Conservation (phyloP, 2,329 filamentous ascomycete genomes). For the Ascochyta clinopodiicola region DNA sequence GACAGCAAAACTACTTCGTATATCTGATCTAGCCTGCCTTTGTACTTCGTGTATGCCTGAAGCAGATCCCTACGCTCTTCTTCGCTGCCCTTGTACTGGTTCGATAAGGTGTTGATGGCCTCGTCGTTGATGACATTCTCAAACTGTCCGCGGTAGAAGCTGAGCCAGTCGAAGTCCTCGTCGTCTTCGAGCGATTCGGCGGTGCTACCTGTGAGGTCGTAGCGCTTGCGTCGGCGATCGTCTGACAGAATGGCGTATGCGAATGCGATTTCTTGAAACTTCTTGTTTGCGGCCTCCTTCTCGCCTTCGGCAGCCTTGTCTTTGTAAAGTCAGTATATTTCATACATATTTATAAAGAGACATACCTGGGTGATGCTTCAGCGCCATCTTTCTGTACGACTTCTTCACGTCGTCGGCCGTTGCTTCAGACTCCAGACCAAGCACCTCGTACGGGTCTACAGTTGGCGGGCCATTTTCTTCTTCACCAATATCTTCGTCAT, state of each 20-base stretch:
- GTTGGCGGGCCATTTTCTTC: slow-evolving; percentile 66
- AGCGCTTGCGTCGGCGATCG: slow-evolving; percentile 77
- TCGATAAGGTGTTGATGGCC: slow-evolving; percentile 76
- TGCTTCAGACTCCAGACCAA: slow-evolving; percentile 73
- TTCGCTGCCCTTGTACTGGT: slow-evolving; percentile 81
- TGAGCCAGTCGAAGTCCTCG: slow-evolving; percentile 83
- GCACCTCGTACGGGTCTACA: slow-evolving; percentile 78
- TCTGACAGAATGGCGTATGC: slow-evolving; percentile 94
- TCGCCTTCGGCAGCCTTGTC: slow-evolving; percentile 77
- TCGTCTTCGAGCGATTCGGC: slow-evolving; percentile 77
- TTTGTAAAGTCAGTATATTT: slow-evolving; percentile 40
- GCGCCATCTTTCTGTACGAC: slow-evolving; percentile 88
- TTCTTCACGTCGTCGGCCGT: slow-evolving; percentile 82
- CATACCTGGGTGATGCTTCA: slow-evolving; percentile 77
- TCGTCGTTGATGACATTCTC: slow-evolving; percentile 75
- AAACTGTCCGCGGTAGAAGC: slow-evolving; percentile 88
- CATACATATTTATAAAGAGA: slow-evolving; percentile 16
- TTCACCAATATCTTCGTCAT: slow-evolving; percentile 56
- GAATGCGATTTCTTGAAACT: slow-evolving; percentile 90
- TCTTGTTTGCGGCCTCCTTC: slow-evolving; percentile 75
- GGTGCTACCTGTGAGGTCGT: slow-evolving; percentile 89
- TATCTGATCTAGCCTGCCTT: slow-evolving; percentile 78
- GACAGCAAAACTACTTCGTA: slow-evolving; percentile 89
- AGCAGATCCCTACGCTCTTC: slow-evolving; percentile 84
- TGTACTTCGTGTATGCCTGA: slow-evolving; percentile 71